These are phyloP conservation scores for Sporothrix variecibatus DNA, from an alignment of 2,329 filamentous ascomycete species.

Conservation along the genomic window DNA sequence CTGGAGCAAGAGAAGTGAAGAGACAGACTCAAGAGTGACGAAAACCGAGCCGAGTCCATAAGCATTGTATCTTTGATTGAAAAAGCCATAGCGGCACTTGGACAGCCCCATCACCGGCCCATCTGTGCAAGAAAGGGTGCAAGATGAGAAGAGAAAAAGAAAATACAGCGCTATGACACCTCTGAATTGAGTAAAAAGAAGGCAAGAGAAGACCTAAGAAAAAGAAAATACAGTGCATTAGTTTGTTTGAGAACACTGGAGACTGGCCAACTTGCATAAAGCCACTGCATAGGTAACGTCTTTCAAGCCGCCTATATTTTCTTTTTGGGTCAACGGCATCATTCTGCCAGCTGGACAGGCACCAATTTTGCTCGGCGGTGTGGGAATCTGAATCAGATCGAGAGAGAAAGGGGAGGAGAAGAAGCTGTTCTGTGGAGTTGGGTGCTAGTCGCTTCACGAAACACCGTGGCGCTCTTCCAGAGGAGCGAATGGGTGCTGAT, in stretches of 20 bases:
- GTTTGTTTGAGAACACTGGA: conserved; percentile 5
- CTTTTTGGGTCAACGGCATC: not conserved
- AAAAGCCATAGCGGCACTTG: not conserved
- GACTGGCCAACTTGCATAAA: not conserved
- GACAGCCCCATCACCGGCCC: not conserved
- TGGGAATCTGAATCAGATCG: not conserved
- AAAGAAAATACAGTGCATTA: conserved; percentile 15
- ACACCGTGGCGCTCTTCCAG: not conserved
- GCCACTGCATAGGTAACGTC: not conserved
- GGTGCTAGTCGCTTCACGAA: conserved; percentile 4
- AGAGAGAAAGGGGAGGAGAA: not conserved
- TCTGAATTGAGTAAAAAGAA: not conserved
- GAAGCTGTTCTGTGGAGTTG: not conserved
- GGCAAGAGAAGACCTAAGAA: not conserved
- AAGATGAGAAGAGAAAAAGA: not conserved
- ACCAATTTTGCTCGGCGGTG: not conserved
- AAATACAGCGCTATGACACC: not conserved
- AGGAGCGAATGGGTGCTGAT: not conserved
- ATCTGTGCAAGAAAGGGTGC: not conserved
- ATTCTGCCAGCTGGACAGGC: not conserved
- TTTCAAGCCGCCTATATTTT: not conserved
- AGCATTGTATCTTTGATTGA: not conserved
- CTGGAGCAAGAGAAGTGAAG: not conserved
- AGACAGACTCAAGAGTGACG: not conserved
- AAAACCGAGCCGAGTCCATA: not conserved